Percentiles rank a stretch among this genome's conserved stretches.
These are phyloP conservation scores for Collybiopsis confluens DNA, from an alignment of 768 basidiomycete genomes.

Conservation along the genomic window DNA sequence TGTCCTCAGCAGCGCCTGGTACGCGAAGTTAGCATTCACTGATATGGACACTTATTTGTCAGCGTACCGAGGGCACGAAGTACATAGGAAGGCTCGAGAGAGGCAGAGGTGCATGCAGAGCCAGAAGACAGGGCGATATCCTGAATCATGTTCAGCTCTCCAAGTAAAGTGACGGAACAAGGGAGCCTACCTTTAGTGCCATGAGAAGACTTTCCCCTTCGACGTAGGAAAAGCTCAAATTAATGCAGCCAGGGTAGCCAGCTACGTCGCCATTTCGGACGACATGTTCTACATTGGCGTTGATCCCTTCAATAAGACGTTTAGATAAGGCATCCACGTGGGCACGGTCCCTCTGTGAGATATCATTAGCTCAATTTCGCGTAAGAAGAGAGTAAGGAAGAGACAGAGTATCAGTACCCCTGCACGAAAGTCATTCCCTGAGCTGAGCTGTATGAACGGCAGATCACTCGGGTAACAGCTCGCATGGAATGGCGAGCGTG, in stretches of 20 bases:
- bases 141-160: slow-evolving; percentile 35
- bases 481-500: slow-evolving; percentile 28
- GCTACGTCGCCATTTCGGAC: slow-evolving; percentile 89
- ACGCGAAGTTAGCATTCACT: not conserved
- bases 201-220: slow-evolving; percentile 97
- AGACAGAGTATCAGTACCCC: slow-evolving; percentile 75
- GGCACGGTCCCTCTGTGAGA: slow-evolving; percentile 73
- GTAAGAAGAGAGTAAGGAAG: not conserved
- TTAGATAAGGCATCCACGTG: slow-evolving; percentile 73
- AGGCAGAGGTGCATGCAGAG: slow-evolving; percentile 97
- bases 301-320: slow-evolving; percentile 77
- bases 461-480: slow-evolving; percentile 43
- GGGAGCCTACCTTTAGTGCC: slow-evolving; percentile 79
- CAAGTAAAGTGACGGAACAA: not conserved
- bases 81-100: slow-evolving; percentile 97
- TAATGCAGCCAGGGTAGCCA: slow-evolving; percentile 95
- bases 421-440: slow-evolving; percentile 73
- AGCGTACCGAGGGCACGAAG: slow-evolving; percentile 82
- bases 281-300: slow-evolving; percentile 81
- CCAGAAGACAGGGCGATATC: slow-evolving; percentile 97
- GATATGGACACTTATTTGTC: not conserved
- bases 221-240: slow-evolving; percentile 93
- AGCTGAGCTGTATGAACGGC: slow-evolving; percentile 34
- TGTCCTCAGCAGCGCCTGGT: slow-evolving; percentile 90
- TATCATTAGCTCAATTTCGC: slow-evolving; percentile 11